phyloP scores from a whole-genome alignment of 768 basidiomycete species.

The Psilocybe sp. region DNA sequence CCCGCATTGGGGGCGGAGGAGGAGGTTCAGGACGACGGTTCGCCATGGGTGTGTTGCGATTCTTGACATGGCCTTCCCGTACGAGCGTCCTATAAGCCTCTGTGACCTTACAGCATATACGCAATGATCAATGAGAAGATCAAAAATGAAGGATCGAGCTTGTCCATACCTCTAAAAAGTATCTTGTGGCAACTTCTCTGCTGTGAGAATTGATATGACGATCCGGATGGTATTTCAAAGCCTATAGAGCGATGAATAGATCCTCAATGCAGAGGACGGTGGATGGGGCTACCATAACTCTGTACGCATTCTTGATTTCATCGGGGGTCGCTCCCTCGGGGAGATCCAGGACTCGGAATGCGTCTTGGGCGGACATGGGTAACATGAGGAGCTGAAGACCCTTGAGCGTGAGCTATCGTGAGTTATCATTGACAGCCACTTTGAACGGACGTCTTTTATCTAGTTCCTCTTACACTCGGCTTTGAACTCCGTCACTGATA shows the following conservation, averaged over 20 bases:
- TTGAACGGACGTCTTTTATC: too few relatives aligned
- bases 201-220: slow-evolving; percentile 46
- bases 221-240: slow-evolving; percentile 68
- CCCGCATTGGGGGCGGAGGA: slow-evolving; percentile 6
- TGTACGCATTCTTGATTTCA: slow-evolving; percentile 60
- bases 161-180: slow-evolving; percentile 53
- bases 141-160: slow-evolving; percentile 1
- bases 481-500: slow-evolving; percentile 7
- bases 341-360: slow-evolving; percentile 46
- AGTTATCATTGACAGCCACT: slow-evolving; percentile 7
- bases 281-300: slow-evolving; percentile 48
- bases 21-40: slow-evolving; percentile 7
- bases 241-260: slow-evolving; percentile 31
- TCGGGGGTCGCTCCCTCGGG: slow-evolving; percentile 42
- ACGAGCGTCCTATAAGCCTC: slow-evolving; percentile 54
- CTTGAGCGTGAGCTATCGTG: slow-evolving; percentile 9
- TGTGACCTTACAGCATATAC: slow-evolving; percentile 38
- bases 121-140: neutral
- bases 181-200: slow-evolving; percentile 49
- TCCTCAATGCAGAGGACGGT: slow-evolving; percentile 15
- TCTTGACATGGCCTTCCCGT: slow-evolving; percentile 30
- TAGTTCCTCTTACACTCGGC: too few relatives aligned
- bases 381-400: slow-evolving; percentile 14
- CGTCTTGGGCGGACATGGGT: slow-evolving; percentile 33
- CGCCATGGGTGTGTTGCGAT: slow-evolving; percentile 13